phyloP scores from a whole-genome alignment of 2,329 filamentous ascomycete genomes.

The Fusarium tricinctum region DNA sequence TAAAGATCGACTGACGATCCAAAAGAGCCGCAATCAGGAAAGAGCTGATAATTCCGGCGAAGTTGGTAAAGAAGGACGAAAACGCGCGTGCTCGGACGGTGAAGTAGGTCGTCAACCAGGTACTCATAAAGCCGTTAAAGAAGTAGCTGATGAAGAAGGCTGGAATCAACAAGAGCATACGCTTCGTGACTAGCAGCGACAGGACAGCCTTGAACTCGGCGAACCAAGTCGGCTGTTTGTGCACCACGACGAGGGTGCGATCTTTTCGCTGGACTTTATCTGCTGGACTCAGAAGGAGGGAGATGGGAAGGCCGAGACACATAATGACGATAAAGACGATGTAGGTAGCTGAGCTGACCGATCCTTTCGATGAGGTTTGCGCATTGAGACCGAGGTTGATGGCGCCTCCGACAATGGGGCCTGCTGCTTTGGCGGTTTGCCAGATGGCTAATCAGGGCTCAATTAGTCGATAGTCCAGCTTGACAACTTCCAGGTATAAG shows the following conservation, averaged over 20 bases:
- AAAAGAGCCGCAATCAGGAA: constrained; percentile 15
- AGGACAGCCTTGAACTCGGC: constrained; percentile 36
- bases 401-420: constrained; percentile 67
- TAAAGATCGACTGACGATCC: constrained; percentile 37
- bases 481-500: no score
- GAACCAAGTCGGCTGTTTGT: constrained; percentile 21
- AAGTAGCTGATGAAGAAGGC: constrained; percentile 32
- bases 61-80: constrained; percentile 25
- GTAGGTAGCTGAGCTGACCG: constrained; percentile 30
- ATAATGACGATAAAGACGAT: constrained; percentile 29
- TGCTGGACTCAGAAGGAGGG: background rate
- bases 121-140: constrained; percentile 26
- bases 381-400: constrained; percentile 75
- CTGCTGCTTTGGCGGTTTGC: constrained; percentile 71
- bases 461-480: fast-evolving
- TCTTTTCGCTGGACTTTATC: constrained; percentile 27
- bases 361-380: constrained; percentile 12
- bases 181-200: constrained; percentile 14
- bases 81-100: constrained; percentile 27
- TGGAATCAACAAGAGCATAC: constrained; percentile 32
- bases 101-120: constrained; percentile 25
- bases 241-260: constrained; percentile 5
- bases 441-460: constrained; percentile 67
- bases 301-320: constrained; percentile 24
- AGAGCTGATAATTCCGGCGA: constrained; percentile 21